Percentiles rank a stretch among this genome's conserved stretches.
Conservation (phyloP, 225 moss, liverwort and hornwort genomes). For the Bryum argenteum region DNA sequence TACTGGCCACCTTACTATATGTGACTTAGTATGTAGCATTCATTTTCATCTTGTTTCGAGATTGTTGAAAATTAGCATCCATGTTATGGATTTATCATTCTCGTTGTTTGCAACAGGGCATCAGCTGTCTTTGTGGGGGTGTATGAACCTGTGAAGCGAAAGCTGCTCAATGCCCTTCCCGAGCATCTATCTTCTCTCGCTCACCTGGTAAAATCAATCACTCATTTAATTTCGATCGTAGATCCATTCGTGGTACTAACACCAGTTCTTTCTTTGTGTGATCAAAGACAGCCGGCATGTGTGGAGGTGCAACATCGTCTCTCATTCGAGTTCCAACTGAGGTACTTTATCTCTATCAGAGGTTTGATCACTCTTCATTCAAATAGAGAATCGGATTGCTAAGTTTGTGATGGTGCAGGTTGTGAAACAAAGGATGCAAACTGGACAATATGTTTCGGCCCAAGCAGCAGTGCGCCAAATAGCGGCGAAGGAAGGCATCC, state of each 20-base stretch:
- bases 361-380: no score
- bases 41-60: not conserved
- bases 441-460: slow-evolving; percentile 73
- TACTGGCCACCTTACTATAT: no score
- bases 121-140: slow-evolving; percentile 90
- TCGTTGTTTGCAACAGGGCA: slow-evolving; percentile 50
- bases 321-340: slow-evolving; percentile 86
- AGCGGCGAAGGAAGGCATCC: slow-evolving; percentile 62
- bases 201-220: slow-evolving; percentile 61
- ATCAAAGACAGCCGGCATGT: slow-evolving; percentile 68
- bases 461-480: slow-evolving; percentile 69
- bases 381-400: not conserved
- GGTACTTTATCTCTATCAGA: slow-evolving; percentile 36
- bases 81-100: not conserved
- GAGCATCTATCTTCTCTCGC: slow-evolving; percentile 73
- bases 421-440: slow-evolving; percentile 95
- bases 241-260: not conserved
- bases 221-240: not conserved
- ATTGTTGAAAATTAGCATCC: not conserved
- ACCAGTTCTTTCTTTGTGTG: slow-evolving; percentile 6
- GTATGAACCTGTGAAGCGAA: slow-evolving; percentile 81
- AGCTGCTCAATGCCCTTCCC: slow-evolving; percentile 61
- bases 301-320: slow-evolving; percentile 72
- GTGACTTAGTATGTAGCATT: not conserved
- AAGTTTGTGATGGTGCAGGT: slow-evolving; percentile 49